Conservation (phyloP, 257 asterid species). For the Cordia subcordata region DNA sequence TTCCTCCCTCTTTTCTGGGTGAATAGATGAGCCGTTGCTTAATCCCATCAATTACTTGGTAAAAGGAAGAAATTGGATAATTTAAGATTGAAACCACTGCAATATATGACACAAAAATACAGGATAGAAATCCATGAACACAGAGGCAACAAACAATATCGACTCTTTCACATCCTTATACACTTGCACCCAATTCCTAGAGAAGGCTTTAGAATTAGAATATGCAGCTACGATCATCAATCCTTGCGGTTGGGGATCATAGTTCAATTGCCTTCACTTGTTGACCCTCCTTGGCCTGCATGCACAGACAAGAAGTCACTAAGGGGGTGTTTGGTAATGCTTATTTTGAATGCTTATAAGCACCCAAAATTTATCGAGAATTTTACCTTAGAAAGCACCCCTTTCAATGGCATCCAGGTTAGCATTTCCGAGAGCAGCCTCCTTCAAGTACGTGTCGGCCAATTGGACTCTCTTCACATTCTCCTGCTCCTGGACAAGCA, state of each 20-base stretch:
- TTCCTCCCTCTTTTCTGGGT: no score
- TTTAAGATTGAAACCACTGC: not conserved
- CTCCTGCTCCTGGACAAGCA: constrained; percentile 83
- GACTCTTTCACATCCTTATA: constrained; percentile 6
- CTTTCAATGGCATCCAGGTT: constrained; percentile 51
- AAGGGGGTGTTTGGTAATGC: no score
- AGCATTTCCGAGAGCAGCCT: constrained; percentile 86
- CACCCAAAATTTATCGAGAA: constrained; percentile 13
- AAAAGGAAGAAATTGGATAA: not conserved
- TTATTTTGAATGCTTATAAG: no score
- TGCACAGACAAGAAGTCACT: no score
- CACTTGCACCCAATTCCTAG: not conserved
- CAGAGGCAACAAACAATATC: not conserved
- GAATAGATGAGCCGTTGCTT: no score
- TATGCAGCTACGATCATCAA: constrained; percentile 58
- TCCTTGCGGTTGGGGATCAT: constrained; percentile 67
- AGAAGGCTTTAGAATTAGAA: constrained; percentile 20
- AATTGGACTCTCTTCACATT: constrained; percentile 87
- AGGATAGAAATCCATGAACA: constrained; percentile 1
- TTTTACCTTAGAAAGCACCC: constrained; percentile 53
- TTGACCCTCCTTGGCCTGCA: constrained; percentile 54
- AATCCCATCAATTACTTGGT: no score
- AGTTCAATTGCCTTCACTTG: constrained; percentile 41
- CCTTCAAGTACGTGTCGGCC: constrained; percentile 60
- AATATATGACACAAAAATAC: not conserved